A percentile compares a stretch with the other conserved stretches of the same genome.
Conservation (phyloP, 192 early-diverging fungal genomes). For the Coemansia furcata region DNA sequence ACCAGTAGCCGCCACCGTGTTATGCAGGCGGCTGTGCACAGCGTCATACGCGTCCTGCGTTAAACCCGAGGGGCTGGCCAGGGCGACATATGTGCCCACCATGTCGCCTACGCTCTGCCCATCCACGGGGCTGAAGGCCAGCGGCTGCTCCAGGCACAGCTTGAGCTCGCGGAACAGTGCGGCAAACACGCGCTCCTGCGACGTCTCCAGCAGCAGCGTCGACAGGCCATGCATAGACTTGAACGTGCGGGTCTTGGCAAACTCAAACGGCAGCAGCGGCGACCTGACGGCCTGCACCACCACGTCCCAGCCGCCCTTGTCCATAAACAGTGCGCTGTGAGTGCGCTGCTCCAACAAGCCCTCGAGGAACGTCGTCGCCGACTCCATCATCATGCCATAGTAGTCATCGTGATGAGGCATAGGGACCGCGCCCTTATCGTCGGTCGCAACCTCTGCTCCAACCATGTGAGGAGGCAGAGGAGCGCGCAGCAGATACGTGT, state of each 20-base stretch:
- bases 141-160: constrained; percentile 17
- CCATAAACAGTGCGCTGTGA: constrained; percentile 43
- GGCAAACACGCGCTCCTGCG: constrained; percentile 39
- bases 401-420: constrained; percentile 55
- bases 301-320: constrained; percentile 48
- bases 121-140: not conserved
- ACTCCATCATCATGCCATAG: constrained; percentile 55
- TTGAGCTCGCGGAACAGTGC: constrained; percentile 37
- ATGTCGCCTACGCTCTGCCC: not conserved
- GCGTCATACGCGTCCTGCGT: constrained; percentile 18
- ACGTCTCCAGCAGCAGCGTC: constrained; percentile 45
- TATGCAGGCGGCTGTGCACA: constrained; percentile 28
- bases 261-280: constrained; percentile 49
- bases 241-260: constrained; percentile 52
- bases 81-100: constrained; percentile 23
- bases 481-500: constrained; percentile 39
- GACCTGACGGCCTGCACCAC: constrained; percentile 41
- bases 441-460: not conserved
- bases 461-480: not conserved
- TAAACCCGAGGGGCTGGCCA: constrained; percentile 30
- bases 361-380: constrained; percentile 51
- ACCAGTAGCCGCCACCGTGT: constrained; percentile 26
- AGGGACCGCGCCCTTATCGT: not conserved
- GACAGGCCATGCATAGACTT: constrained; percentile 46
- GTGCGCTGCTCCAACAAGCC: constrained; percentile 50